Percentiles rank a stretch among this genome's conserved stretches.
Evolutionary conservation across 2,329 filamentous ascomycete species (phyloP).

Genomic region (Curvularia verruculosa): DNA sequence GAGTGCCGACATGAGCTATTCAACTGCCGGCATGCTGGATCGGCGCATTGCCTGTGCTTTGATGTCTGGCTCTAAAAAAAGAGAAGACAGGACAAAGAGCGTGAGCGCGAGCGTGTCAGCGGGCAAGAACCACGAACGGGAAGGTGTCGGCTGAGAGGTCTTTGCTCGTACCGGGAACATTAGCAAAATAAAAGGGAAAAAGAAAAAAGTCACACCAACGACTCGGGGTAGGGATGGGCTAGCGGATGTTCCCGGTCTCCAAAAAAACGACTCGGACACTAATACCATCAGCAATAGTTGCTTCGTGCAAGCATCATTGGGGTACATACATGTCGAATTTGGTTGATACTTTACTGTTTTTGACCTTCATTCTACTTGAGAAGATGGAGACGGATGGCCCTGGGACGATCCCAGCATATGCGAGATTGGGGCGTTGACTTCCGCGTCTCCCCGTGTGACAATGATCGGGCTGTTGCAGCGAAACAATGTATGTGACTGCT

Average conservation of each 20-base stretch:
- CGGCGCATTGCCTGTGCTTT: background rate
- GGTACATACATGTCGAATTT: background rate
- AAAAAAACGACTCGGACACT: constrained; percentile 4
- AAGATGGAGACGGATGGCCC: background rate
- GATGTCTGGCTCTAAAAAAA: background rate
- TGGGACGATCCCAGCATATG: background rate
- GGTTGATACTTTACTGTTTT: background rate
- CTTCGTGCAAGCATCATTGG: background rate
- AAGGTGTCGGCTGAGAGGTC: background rate
- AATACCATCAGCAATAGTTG: background rate
- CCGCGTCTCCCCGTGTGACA: background rate
- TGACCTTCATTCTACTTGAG: background rate
- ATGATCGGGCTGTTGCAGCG: constrained; percentile 1
- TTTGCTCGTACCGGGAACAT: background rate
- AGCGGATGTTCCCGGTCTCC: constrained; percentile 10
- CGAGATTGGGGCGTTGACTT: background rate
- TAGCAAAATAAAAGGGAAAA: background rate
- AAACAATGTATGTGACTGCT: constrained; percentile 4
- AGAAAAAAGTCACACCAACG: background rate
- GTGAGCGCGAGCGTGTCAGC: too few relatives aligned
- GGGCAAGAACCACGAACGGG: too few relatives aligned
- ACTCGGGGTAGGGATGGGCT: background rate
- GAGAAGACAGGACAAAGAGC: background rate
- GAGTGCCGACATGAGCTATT: background rate
- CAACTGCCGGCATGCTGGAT: background rate